Base-by-base conservation (phyloP, 2,329 filamentous ascomycete species). In the Apiospora rasikravindrae region DNA sequence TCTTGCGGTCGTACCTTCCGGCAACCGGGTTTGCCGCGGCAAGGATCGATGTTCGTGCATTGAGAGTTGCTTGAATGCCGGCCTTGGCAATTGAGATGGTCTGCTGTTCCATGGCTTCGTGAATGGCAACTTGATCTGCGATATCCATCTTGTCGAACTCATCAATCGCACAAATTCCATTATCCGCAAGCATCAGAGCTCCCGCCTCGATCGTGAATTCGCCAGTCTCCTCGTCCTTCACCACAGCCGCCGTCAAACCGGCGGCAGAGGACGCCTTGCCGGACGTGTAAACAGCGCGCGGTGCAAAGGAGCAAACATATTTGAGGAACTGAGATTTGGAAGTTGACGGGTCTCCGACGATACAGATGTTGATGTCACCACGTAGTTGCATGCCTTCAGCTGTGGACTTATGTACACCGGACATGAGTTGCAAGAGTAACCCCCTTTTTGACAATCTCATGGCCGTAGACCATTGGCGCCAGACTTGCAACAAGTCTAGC, bases 71-170 rank as follows among this genome's bases (percentile, higher is more conserved):
- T 82, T 99, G 96, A 73, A 99, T 99, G 78, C 96, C 96, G 6
- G 96, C 96, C 84, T 99, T 99, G 73, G 96, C 96, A 78, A 99
- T 99, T 11, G 95, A 98, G 76, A 99, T 99, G 6, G 96, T 99
- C 84, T 99, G 96, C 86, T 99, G 96, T 89, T 99, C 96, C 96
- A 99, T 99, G 73, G 96, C 96, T 90, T 99, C 96, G 88, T 99
- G 96, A 79, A 99, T 99, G 76, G 96, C 96, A 71, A 99, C 96
- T 84, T 99, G 96, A 81, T 99, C 96, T 70, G 86, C 91, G 74
- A 99, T 93, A 79, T 99, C 96, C 96, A 99, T 99, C 86, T 99
- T 99, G 89, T 99, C 96, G 78, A 99, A 99, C 81, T 99, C 96
- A 80, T 99, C 96, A 81, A 99, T 99, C 73, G 95, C 95, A 83